phyloP scores from a whole-genome alignment of 805 yeast genomes.

The Spathaspora boniae region DNA sequence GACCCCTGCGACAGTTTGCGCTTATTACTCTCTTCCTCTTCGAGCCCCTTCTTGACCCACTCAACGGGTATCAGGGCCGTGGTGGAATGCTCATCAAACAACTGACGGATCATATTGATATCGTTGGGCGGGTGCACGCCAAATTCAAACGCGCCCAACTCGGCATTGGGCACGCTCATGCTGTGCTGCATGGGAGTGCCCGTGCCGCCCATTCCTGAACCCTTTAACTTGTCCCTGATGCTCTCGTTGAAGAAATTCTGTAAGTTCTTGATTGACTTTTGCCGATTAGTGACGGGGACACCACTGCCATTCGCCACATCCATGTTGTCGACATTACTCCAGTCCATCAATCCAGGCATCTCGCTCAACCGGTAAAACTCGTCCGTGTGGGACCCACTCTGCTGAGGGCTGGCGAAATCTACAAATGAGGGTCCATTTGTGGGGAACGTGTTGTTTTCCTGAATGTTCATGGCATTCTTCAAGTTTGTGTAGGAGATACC shows the following conservation, averaged over 20 bases:
- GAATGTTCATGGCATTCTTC: conserved; percentile 39
- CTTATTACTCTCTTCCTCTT: background rate
- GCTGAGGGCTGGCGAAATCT: conserved; percentile 84
- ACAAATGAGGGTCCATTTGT: conserved; percentile 59
- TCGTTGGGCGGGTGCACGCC: conserved; percentile 22
- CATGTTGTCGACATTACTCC: conserved; percentile 30
- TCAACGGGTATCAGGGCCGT: background rate
- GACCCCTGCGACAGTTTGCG: too few species aligned
- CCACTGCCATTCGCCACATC: conserved; percentile 18
- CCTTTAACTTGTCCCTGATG: conserved; percentile 3
- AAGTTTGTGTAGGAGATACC: conserved; percentile 56
- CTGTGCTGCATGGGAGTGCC: conserved; percentile 3
- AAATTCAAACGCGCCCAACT: conserved; percentile 31
- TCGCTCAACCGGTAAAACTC: conserved; percentile 9
- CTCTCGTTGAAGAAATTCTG: conserved; percentile 17
- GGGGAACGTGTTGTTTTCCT: conserved; percentile 19
- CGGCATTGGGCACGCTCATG: conserved; percentile 5
- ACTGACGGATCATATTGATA: conserved; percentile 10
- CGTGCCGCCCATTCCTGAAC: background rate
- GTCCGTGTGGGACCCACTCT: conserved; percentile 14
- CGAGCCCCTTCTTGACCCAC: conserved; percentile 1
- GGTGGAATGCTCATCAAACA: conserved; percentile 7
- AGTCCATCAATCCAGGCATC: conserved; percentile 21
- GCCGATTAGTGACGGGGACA: too few species aligned
- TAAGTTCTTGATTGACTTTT: conserved; percentile 12